Evolutionary conservation across 805 yeast species (phyloP).

Genomic region (Lachancea mirantina): DNA sequence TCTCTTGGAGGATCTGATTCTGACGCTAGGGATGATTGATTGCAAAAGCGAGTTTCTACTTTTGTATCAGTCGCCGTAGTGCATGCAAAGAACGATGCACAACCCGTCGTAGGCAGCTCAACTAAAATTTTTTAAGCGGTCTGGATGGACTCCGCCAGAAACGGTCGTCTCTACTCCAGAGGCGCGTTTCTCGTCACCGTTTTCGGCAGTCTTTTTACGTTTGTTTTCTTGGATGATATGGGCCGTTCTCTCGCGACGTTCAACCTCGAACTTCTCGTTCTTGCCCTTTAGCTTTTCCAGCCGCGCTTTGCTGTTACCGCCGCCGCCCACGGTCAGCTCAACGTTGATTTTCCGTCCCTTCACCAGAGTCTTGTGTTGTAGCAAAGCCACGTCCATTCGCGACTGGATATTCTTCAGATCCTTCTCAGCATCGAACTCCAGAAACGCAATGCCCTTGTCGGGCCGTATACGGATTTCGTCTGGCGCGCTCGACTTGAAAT

Average conservation of each 20-base stretch:
- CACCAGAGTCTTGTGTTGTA: constrained; percentile 70
- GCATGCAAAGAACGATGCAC: not conserved
- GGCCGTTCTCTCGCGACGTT: constrained; percentile 52
- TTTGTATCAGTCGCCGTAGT: too few species aligned
- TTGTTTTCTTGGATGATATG: constrained; percentile 39
- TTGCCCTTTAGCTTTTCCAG: constrained; percentile 66
- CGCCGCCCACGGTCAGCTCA: constrained; percentile 96
- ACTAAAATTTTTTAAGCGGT: constrained; percentile 5
- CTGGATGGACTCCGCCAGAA: constrained; percentile 40
- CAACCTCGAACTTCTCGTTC: constrained; percentile 67
- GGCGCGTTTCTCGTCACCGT: constrained; percentile 4
- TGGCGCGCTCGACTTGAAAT: constrained; percentile 70
- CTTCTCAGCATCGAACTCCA: constrained; percentile 60
- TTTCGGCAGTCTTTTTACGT: constrained; percentile 18
- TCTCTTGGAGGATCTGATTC: too few species aligned
- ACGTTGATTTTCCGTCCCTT: constrained; percentile 80
- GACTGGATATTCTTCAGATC: constrained; percentile 53
- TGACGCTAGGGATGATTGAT: too few species aligned
- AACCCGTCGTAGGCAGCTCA: not conserved
- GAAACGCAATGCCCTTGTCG: constrained; percentile 86
- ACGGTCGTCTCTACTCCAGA: constrained; percentile 53
- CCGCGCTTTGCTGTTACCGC: constrained; percentile 75
- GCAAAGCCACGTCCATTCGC: constrained; percentile 76
- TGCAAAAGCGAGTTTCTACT: too few species aligned
- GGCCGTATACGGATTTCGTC: constrained; percentile 68